phyloP scores from a whole-genome alignment of 345 rosid species.

The Psidium guajava region DNA sequence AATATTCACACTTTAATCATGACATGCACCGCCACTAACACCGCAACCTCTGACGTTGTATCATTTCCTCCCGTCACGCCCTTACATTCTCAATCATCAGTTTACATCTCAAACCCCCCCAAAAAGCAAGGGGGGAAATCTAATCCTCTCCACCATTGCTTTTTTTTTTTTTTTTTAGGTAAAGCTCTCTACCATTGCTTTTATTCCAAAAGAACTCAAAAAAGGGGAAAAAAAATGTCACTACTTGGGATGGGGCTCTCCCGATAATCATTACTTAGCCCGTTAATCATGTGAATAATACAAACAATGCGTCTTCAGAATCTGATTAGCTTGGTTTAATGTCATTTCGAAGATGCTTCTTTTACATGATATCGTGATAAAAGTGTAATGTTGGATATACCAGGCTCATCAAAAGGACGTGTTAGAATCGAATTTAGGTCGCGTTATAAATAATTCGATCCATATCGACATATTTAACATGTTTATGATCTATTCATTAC shows the following conservation, averaged over 20 bases:
- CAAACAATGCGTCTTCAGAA: neutral
- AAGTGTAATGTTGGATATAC: neutral
- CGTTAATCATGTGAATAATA: neutral
- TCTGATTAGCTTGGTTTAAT: neutral
- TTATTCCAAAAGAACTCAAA: neutral
- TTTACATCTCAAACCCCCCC: neutral
- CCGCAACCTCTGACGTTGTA: neutral
- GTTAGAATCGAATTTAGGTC: no score
- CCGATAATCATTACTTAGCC: neutral
- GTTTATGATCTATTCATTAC: no score
- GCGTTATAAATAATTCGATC: no score
- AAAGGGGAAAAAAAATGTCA: neutral
- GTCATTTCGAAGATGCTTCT: neutral
- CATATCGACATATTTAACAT: no score
- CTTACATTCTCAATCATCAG: slow-evolving; percentile 9
- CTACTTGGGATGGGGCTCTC: neutral
- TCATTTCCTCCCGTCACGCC: slow-evolving; percentile 9
- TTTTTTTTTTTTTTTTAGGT: no score
- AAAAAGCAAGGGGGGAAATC: neutral
- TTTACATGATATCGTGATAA: neutral
- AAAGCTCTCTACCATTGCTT: neutral
- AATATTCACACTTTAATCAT: slow-evolving; percentile 32
- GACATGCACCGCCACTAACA: slow-evolving; percentile 25
- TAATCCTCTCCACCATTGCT: neutral
- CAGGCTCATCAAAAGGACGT: no score